phyloP scores from a whole-genome alignment of 75 land plant genomes.

The Picea sitchensis region DNA sequence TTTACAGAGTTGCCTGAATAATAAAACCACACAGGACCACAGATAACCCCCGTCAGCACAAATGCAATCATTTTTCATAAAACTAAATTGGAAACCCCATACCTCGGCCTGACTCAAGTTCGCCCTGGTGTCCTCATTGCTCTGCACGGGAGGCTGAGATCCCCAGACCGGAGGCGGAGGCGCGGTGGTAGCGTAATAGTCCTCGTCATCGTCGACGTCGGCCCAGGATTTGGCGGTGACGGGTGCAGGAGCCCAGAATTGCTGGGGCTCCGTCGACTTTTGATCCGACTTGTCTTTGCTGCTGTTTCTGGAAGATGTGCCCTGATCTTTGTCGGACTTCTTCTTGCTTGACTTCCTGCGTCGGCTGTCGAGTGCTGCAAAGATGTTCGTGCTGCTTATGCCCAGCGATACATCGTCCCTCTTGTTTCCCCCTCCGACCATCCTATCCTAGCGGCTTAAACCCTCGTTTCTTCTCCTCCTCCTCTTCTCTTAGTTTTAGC shows the following conservation, averaged over 20 bases:
- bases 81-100: background rate
- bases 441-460: constrained; percentile 3
- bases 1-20: too few species aligned
- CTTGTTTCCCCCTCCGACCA: constrained; percentile 88
- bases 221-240: constrained; percentile 85
- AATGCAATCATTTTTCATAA: background rate
- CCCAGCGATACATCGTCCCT: constrained; percentile 73
- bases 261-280: constrained; percentile 51
- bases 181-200: constrained; percentile 72
- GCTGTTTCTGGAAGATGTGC: constrained; percentile 38
- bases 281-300: constrained; percentile 25
- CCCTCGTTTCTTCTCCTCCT: too few species aligned
- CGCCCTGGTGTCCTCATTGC: constrained; percentile 13
- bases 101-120: constrained; percentile 43
- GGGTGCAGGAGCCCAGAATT: constrained; percentile 85
- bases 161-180: constrained; percentile 56
- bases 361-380: constrained; percentile 81
- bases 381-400: constrained; percentile 79
- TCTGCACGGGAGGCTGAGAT: constrained; percentile 11
- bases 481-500: too few species aligned
- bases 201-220: constrained; percentile 96
- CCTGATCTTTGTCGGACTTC: constrained; percentile 67
- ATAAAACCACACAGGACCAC: background rate
- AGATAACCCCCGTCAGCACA: background rate
- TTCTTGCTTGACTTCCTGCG: constrained; percentile 67